Evolutionary conservation across 2,329 filamentous ascomycete genomes (phyloP).

Genomic region (Acrodontium crateriforme): DNA sequence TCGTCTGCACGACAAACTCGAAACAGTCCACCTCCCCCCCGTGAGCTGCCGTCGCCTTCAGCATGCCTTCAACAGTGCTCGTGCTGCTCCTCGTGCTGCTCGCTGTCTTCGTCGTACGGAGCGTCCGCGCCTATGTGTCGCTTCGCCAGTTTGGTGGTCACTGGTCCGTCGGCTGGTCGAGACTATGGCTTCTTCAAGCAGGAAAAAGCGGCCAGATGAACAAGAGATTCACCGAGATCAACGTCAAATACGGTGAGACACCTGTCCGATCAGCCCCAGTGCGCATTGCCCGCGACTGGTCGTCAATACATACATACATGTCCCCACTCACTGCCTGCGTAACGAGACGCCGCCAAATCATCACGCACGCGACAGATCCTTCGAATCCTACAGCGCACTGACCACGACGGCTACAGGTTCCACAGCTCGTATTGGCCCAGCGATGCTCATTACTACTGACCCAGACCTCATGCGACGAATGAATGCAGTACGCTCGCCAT

Average conservation of each 20-base stretch:
- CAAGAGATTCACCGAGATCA: constrained; percentile 23
- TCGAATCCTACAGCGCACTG: too few relatives aligned
- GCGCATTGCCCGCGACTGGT: not conserved
- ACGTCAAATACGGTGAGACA: constrained; percentile 24
- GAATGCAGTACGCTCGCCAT: constrained; percentile 25
- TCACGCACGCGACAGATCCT: too few relatives aligned
- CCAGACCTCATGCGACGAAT: constrained; percentile 25
- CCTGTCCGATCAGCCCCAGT: too few relatives aligned
- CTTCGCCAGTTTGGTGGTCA: constrained; percentile 25
- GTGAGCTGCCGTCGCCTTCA: constrained; percentile 2
- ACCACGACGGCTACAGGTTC: constrained; percentile 21
- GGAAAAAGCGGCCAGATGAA: constrained; percentile 26
- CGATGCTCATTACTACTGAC: constrained; percentile 25
- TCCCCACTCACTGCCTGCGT: not conserved
- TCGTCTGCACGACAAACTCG: constrained; percentile 1
- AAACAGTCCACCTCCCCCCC: not conserved
- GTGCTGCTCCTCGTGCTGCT: constrained; percentile 13
- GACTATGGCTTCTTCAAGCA: constrained; percentile 25
- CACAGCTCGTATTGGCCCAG: constrained; percentile 24
- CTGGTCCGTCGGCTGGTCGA: constrained; percentile 24
- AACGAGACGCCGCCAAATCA: constrained; percentile 3
- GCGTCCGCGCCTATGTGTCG: constrained; percentile 17
- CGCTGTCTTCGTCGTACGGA: constrained; percentile 13
- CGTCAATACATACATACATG: constrained; percentile 1
- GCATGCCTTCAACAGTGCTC: constrained; percentile 12